Conservation (phyloP, 2,329 filamentous ascomycete genomes). For the Colletotrichum horii region DNA sequence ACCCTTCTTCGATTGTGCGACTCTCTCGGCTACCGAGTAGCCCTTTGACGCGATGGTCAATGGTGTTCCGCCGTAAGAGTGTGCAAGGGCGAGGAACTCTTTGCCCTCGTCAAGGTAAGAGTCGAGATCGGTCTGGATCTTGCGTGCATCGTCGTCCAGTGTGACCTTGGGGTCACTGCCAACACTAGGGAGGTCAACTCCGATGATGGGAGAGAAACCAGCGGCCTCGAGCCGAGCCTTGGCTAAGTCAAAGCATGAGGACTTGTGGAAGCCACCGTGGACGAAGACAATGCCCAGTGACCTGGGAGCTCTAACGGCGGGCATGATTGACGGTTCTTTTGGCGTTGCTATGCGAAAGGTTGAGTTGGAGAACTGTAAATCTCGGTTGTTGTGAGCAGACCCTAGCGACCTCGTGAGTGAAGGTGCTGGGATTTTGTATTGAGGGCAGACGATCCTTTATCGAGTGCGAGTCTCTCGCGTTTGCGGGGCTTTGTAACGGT, state of each 20-base stretch:
- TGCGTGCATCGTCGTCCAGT: background rate
- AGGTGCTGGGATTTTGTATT: background rate
- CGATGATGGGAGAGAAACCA: constrained; percentile 1
- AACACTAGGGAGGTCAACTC: background rate
- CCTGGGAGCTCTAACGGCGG: background rate
- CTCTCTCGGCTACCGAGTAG: background rate
- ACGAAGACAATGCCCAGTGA: background rate
- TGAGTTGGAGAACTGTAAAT: background rate
- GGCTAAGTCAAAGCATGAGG: constrained; percentile 1
- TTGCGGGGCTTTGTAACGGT: background rate
- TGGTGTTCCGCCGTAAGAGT: constrained; percentile 5
- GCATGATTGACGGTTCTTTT: background rate
- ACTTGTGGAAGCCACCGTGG: background rate
- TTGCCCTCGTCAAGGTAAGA: background rate
- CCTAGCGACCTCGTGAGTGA: background rate
- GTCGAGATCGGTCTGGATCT: background rate
- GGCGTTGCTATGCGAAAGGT: background rate
- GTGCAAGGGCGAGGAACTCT: background rate
- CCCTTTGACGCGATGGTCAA: background rate
- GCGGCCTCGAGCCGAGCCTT: background rate
- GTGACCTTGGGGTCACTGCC: background rate
- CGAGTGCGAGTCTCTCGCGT: background rate
- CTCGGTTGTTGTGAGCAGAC: background rate
- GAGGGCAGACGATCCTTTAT: background rate
- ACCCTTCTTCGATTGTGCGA: background rate